Evolutionary conservation across 2,329 filamentous ascomycete species (phyloP).

Genomic region (Pyrenophora teres): DNA sequence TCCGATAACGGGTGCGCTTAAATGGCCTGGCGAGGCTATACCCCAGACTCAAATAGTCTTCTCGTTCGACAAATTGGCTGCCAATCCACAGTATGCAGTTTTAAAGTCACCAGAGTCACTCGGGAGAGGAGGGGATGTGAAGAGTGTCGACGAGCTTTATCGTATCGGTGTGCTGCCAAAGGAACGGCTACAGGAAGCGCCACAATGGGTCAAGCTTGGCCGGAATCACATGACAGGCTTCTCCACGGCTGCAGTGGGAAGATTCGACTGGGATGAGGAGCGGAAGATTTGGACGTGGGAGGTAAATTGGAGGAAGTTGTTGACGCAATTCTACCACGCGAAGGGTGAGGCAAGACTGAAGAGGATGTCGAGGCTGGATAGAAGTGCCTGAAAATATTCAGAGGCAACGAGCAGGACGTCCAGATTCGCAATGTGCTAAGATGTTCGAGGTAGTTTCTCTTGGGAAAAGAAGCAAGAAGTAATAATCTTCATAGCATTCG

Average conservation of each 20-base stretch:
- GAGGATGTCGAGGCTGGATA: not conserved
- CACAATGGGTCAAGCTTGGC: slow-evolving; percentile 24
- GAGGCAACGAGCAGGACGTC: too few species aligned
- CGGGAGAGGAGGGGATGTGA: slow-evolving; percentile 1
- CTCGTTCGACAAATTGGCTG: slow-evolving; percentile 6
- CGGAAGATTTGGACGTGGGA: slow-evolving; percentile 27
- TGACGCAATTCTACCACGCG: slow-evolving; percentile 21
- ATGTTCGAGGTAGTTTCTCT: too few species aligned
- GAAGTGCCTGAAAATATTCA: too few species aligned
- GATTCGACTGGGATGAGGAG: slow-evolving; percentile 24
- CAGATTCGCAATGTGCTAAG: too few species aligned
- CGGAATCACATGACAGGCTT: slow-evolving; percentile 17
- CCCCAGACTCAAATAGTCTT: slow-evolving; percentile 18
- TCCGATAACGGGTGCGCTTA: slow-evolving; percentile 16
- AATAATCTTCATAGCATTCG: too few species aligned
- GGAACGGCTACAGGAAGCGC: slow-evolving; percentile 24
- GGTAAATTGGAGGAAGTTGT: slow-evolving; percentile 25
- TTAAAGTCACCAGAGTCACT: slow-evolving; percentile 17
- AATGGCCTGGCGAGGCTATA: slow-evolving; percentile 17
- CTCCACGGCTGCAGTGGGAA: slow-evolving; percentile 9
- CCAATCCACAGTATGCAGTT: not conserved
- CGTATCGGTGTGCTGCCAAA: slow-evolving; percentile 11
- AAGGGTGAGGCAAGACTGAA: slow-evolving; percentile 7
- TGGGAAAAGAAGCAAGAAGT: too few species aligned
- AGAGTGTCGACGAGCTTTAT: slow-evolving; percentile 22